Percentiles rank a stretch among this genome's conserved stretches.
These are phyloP conservation scores for Rubroshorea leprosula DNA, from an alignment of 345 rosid species.

Conservation along the genomic window DNA sequence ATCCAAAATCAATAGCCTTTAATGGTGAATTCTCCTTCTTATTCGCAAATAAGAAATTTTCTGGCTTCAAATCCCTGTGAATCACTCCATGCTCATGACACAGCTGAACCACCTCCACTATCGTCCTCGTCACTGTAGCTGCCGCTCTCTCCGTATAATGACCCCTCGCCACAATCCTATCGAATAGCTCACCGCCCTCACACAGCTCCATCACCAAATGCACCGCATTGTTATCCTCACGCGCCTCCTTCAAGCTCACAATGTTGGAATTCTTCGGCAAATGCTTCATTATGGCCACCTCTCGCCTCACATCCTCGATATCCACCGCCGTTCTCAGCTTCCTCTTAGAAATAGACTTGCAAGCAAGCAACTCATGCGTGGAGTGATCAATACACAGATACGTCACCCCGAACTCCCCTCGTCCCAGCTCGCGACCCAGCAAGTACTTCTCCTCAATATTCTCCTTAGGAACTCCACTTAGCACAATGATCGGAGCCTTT, in stretches of 20 bases:
- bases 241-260: conserved; percentile 85
- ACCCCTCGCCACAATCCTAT: conserved; percentile 99
- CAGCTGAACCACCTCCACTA: conserved; percentile 91
- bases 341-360: conserved; percentile 96
- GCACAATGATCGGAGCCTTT: conserved; percentile 70
- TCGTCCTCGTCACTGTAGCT: conserved; percentile 86
- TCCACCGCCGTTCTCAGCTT: conserved; percentile 94
- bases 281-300: conserved; percentile 97
- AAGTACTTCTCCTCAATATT: conserved; percentile 83
- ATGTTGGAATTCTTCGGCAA: conserved; percentile 83
- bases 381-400: conserved; percentile 86
- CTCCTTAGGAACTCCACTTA: conserved; percentile 69
- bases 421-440: conserved; percentile 92
- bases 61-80: conserved; percentile 98
- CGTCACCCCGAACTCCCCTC: conserved; percentile 99
- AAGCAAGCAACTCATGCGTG: conserved; percentile 76
- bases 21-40: conserved; percentile 99
- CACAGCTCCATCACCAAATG: conserved; percentile 99
- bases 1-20: conserved; percentile 97
- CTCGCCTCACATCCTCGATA: conserved; percentile 87
- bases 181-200: conserved; percentile 99
- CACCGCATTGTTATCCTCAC: conserved; percentile 95
- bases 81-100: conserved; percentile 97
- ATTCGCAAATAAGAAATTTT: conserved; percentile 91
- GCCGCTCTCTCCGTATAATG: conserved; percentile 99